Evolutionary conservation across 148 eudicot genomes (phyloP).

Genomic region (Cornus florida): DNA sequence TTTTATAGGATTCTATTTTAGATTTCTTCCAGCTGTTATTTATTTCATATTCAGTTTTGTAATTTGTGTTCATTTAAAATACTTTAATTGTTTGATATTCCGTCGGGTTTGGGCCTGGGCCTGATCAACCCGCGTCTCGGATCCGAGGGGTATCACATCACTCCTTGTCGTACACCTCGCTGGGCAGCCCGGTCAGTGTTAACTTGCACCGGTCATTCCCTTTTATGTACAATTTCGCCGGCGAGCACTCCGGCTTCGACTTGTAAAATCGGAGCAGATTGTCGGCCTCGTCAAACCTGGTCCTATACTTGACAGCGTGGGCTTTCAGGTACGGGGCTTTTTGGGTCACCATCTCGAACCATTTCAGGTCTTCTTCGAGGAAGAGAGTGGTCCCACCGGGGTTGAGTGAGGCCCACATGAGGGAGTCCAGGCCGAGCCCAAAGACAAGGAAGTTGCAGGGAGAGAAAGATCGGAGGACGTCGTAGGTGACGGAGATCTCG

Average conservation of each 20-base stretch:
- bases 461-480: constrained; percentile 26
- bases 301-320: constrained; percentile 34
- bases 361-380: constrained; percentile 47
- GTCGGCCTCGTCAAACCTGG: constrained; percentile 46
- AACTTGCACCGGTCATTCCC: constrained; percentile 50
- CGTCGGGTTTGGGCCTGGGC: too few species aligned
- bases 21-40: too few species aligned
- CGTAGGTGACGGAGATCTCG: constrained; percentile 45
- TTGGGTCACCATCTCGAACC: constrained; percentile 27
- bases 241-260: constrained; percentile 40
- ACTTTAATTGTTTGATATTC: too few species aligned
- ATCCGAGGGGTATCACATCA: too few species aligned
- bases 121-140: too few species aligned
- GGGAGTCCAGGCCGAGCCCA: constrained; percentile 57
- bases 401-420: constrained; percentile 64
- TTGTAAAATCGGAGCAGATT: constrained; percentile 35
- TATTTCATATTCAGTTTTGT: too few species aligned
- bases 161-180: constrained; percentile 45
- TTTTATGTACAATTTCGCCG: constrained; percentile 32
- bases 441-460: constrained; percentile 56
- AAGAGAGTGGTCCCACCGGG: constrained; percentile 51
- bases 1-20: too few species aligned
- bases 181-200: constrained; percentile 39
- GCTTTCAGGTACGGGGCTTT: constrained; percentile 39
- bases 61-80: too few species aligned